Conservation (phyloP, 345 rosid genomes). For the Citrus sp. region DNA sequence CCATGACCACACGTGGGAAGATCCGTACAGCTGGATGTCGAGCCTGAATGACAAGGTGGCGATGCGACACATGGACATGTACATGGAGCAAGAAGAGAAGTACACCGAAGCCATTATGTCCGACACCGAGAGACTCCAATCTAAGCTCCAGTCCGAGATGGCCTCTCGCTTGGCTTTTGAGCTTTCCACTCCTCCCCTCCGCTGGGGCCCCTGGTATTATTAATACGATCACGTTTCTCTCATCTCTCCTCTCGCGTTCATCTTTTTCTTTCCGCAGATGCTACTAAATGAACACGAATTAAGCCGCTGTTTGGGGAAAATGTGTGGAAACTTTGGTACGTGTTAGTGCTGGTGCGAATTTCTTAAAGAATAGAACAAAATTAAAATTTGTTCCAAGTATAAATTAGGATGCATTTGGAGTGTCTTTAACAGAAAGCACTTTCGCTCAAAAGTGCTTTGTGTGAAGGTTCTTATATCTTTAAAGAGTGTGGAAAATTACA, state of each 20-base stretch:
- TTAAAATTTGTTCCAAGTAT: too few relatives aligned
- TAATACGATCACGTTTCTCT: neutral
- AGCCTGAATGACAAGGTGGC: slow-evolving; percentile 83
- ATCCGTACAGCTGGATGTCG: slow-evolving; percentile 96
- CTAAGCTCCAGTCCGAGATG: slow-evolving; percentile 88
- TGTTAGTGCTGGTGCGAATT: too few relatives aligned
- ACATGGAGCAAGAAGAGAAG: slow-evolving; percentile 96
- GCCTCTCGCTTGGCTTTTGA: slow-evolving; percentile 78
- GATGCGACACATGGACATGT: slow-evolving; percentile 93
- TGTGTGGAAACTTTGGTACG: neutral
- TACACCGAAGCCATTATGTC: slow-evolving; percentile 79
- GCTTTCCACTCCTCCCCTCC: slow-evolving; percentile 87
- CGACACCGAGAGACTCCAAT: slow-evolving; percentile 71
- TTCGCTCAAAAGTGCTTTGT: neutral
- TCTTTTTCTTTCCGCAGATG: neutral
- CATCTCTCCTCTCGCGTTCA: neutral
- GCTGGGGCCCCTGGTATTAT: slow-evolving; percentile 91
- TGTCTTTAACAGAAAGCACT: neutral
- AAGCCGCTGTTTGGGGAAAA: neutral
- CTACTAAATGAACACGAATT: neutral
- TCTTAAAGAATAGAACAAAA: neutral
- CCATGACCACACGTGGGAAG: slow-evolving; percentile 82
- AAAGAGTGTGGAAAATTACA: neutral
- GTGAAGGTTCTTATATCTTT: neutral
- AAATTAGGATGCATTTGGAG: neutral